Conservation (phyloP, 2,329 filamentous ascomycete genomes). For the Arthroderma sp. region DNA sequence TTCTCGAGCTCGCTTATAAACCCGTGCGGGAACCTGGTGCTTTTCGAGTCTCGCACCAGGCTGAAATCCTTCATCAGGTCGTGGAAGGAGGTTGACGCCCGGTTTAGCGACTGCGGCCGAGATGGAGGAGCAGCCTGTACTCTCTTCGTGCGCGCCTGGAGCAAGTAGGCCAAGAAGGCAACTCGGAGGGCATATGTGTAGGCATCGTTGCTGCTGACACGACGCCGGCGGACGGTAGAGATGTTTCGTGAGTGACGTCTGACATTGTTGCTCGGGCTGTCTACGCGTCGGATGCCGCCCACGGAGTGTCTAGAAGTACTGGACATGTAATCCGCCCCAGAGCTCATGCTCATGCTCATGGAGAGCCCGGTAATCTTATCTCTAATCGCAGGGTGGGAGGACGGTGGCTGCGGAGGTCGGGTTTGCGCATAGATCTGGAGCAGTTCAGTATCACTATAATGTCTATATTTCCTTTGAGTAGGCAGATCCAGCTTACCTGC, state of each 20-base stretch:
- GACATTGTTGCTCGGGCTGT: conserved; percentile 35
- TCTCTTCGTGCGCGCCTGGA: conserved; percentile 80
- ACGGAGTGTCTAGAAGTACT: conserved; percentile 35
- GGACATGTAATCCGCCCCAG: conserved; percentile 28
- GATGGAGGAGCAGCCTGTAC: conserved; percentile 68
- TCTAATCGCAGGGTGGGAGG: not conserved
- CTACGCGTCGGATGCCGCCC: conserved; percentile 36
- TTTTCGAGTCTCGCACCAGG: conserved; percentile 54
- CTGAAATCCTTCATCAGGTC: conserved; percentile 84
- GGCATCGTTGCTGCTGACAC: conserved; percentile 56
- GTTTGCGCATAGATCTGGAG: not conserved
- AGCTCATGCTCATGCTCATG: not conserved
- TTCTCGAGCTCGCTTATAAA: conserved; percentile 63
- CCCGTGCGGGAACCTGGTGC: conserved; percentile 57
- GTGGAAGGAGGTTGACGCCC: conserved; percentile 59
- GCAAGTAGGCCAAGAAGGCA: conserved; percentile 82
- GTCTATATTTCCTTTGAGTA: not conserved
- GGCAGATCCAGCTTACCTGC: not conserved
- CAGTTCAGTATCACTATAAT: not conserved
- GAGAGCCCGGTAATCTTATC: not conserved
- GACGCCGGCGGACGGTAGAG: conserved; percentile 33
- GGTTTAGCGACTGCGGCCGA: conserved; percentile 51
- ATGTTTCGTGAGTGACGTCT: conserved; percentile 31
- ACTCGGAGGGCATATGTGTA: conserved; percentile 83
- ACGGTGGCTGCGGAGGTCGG: not conserved